These are phyloP conservation scores for Colletotrichum cuscutae DNA, from an alignment of 2,329 filamentous ascomycete genomes.

Conservation along the genomic window DNA sequence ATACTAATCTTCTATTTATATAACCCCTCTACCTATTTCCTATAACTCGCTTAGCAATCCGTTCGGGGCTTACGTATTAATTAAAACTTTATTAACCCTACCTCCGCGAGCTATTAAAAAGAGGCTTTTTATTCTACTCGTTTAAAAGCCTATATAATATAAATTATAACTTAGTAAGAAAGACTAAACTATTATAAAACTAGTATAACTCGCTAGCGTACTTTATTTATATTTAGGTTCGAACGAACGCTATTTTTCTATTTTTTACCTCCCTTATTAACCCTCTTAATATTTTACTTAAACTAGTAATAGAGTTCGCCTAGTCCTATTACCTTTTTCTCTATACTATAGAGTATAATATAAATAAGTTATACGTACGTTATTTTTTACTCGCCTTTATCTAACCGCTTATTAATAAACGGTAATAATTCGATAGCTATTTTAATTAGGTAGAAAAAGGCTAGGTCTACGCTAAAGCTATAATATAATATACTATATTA, in stretches of 20 bases:
- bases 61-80: background rate
- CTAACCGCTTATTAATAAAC: fast-evolving
- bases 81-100: background rate
- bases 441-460: fast-evolving
- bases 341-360: background rate
- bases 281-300: background rate
- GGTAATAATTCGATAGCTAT: no score
- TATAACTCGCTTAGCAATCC: background rate
- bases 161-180: background rate
- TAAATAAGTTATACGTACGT: background rate
- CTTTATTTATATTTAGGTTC: background rate
- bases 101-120: background rate
- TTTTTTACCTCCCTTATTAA: background rate
- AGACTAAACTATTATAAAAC: no score
- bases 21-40: background rate
- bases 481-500: no score
- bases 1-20: no score
- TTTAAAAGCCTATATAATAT: background rate
- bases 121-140: background rate
- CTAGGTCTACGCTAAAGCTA: no score
- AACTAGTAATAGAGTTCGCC: slow-evolving; percentile 2
- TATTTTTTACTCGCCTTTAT: background rate
- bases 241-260: slow-evolving; percentile 3
- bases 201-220: background rate
- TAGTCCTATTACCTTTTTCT: background rate